Percentiles rank a stretch among this genome's conserved stretches.
phyloP scores from a whole-genome alignment of 345 rosid genomes.

The Eucalyptus cladocalyx region DNA sequence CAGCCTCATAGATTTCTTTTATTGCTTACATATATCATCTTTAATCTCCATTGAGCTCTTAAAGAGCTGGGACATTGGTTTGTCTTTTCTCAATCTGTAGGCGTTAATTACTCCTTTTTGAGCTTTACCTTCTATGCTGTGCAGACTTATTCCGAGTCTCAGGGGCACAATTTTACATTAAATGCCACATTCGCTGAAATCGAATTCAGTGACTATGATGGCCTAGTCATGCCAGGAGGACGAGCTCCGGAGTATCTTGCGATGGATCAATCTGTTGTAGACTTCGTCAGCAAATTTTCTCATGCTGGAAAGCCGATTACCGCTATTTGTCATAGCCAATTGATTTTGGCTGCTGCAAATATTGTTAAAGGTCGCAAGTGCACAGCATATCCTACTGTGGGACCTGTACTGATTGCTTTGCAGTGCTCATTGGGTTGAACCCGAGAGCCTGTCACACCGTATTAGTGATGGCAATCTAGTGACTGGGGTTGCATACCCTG shows the following conservation, averaged over 20 bases:
- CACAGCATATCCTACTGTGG: constrained; percentile 43
- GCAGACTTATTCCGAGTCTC: constrained; percentile 60
- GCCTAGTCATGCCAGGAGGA: constrained; percentile 80
- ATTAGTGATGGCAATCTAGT: constrained; percentile 67
- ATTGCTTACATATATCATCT: neutral
- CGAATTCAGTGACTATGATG: constrained; percentile 45
- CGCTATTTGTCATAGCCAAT: constrained; percentile 66
- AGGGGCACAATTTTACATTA: constrained; percentile 76
- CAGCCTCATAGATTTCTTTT: neutral
- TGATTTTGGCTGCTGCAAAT: constrained; percentile 72
- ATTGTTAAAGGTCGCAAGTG: constrained; percentile 41
- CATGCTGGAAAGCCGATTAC: constrained; percentile 58
- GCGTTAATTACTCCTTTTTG: neutral
- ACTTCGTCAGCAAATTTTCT: constrained; percentile 41
- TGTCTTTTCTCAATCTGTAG: neutral
- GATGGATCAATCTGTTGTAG: constrained; percentile 39
- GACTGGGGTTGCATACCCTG: constrained; percentile 56
- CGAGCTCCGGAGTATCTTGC: constrained; percentile 92
- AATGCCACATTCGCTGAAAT: constrained; percentile 76
- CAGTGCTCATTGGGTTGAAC: constrained; percentile 84
- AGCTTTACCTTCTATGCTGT: neutral
- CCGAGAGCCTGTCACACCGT: constrained; percentile 25
- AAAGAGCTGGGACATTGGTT: neutral
- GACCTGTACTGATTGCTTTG: constrained; percentile 49
- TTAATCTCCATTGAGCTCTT: neutral